phyloP scores from a whole-genome alignment of 345 rosid genomes.

The Microthlaspi erraticum region DNA sequence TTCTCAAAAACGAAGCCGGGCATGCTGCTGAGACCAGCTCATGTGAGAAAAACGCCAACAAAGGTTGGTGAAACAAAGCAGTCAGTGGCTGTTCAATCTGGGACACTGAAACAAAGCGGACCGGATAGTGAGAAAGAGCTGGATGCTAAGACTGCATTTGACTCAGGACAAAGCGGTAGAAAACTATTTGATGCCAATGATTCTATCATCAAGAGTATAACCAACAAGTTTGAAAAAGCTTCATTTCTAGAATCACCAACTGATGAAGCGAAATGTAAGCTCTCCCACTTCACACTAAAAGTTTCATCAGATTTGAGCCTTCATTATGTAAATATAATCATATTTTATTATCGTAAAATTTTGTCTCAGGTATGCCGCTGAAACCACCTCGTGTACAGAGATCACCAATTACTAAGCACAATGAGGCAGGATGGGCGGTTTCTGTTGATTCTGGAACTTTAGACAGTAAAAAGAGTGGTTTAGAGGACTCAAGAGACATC shows the following conservation, averaged over 20 bases:
- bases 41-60: conserved; percentile 59
- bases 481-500: conserved; percentile 46
- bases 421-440: conserved; percentile 48
- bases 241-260: conserved; percentile 55
- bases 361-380: conserved; percentile 63
- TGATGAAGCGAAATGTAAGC: conserved; percentile 62
- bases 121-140: conserved; percentile 46
- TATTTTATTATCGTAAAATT: conserved; percentile 13
- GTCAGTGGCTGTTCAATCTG: conserved; percentile 53
- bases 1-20: conserved; percentile 92
- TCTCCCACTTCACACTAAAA: conserved; percentile 30
- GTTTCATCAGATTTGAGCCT: conserved; percentile 25
- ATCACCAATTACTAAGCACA: conserved; percentile 55
- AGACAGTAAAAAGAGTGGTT: conserved; percentile 33
- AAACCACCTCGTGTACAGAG: conserved; percentile 70
- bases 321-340: background rate
- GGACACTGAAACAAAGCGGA: conserved; percentile 38
- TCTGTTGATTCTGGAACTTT: conserved; percentile 54
- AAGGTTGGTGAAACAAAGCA: conserved; percentile 61
- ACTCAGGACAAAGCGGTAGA: conserved; percentile 46
- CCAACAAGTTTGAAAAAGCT: conserved; percentile 55
- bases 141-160: conserved; percentile 37
- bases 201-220: conserved; percentile 49
- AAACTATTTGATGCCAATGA: conserved; percentile 51
- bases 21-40: conserved; percentile 91